These are phyloP conservation scores for Neonectria coccinea DNA, from an alignment of 2,329 filamentous ascomycete genomes.

Conservation along the genomic window DNA sequence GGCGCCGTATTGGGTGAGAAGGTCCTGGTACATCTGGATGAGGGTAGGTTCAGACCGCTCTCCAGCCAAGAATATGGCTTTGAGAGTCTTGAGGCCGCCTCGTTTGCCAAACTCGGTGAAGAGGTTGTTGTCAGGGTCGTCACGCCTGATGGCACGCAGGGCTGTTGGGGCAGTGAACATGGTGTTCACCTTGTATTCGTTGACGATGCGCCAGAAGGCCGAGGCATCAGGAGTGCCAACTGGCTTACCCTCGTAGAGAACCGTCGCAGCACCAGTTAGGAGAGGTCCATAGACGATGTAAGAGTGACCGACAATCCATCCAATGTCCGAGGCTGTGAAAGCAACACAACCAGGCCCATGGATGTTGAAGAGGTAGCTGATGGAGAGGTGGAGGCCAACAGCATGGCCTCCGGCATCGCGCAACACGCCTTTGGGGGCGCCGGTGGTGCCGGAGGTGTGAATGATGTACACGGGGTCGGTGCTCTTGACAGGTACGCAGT, in stretches of 20 bases:
- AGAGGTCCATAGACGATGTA: conserved; percentile 93
- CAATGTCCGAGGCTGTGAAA: conserved; percentile 85
- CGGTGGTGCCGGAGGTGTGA: conserved; percentile 87
- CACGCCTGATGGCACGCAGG: conserved; percentile 85
- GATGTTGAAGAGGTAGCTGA: conserved; percentile 85
- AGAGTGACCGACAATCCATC: conserved; percentile 78
- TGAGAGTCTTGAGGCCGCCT: conserved; percentile 78
- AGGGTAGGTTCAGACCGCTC: conserved; percentile 91
- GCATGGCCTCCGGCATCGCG: conserved; percentile 88
- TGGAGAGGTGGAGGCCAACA: conserved; percentile 84
- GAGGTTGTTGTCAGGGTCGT: conserved; percentile 79
- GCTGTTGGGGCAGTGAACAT: conserved; percentile 91
- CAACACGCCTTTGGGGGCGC: conserved; percentile 84
- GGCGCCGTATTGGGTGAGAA: conserved; percentile 75
- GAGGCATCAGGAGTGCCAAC: conserved; percentile 89
- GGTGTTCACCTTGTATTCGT: conserved; percentile 85
- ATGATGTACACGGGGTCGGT: conserved; percentile 90
- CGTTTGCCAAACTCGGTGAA: conserved; percentile 73
- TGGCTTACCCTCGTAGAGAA: conserved; percentile 95
- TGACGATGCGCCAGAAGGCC: conserved; percentile 87
- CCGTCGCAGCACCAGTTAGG: conserved; percentile 84
- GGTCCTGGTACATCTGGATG: conserved; percentile 80
- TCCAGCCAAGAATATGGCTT: conserved; percentile 85
- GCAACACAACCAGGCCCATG: conserved; percentile 83
- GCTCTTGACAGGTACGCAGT: conserved; percentile 81